These are phyloP conservation scores for Yamadazyma friedrichii DNA, from an alignment of 1,139 yeast species.

Conservation along the genomic window DNA sequence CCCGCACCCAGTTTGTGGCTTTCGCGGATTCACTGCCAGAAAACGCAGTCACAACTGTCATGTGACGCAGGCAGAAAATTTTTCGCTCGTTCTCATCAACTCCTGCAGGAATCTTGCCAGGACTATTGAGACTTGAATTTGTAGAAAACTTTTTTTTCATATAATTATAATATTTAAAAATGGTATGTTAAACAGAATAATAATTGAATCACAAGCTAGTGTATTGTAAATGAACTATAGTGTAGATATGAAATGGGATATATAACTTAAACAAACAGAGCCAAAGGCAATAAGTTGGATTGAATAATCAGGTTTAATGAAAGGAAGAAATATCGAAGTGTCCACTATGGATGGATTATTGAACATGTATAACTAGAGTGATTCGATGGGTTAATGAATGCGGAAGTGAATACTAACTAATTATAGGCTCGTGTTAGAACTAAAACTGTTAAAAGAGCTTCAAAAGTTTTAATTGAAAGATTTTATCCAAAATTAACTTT, in stretches of 20 bases:
- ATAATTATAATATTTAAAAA: slow-evolving; percentile 1
- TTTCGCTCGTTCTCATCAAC: neutral
- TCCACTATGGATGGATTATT: neutral
- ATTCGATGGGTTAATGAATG: neutral
- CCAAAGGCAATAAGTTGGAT: neutral
- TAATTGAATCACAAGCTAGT: neutral
- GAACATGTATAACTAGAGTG: neutral
- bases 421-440: slow-evolving; percentile 96
- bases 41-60: slow-evolving; percentile 4
- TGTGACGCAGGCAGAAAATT: slow-evolving; percentile 1
- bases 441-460: slow-evolving; percentile 99
- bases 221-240: neutral
- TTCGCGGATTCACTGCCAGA: too few relatives aligned
- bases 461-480: slow-evolving; percentile 99
- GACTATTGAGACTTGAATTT: neutral
- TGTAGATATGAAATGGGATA: neutral
- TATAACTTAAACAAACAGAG: neutral
- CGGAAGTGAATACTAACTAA: neutral
- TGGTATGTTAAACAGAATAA: slow-evolving; percentile 3
- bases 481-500: slow-evolving; percentile 99
- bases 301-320: neutral
- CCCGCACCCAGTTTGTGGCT: too few relatives aligned
- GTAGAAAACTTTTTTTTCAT: slow-evolving; percentile 3
- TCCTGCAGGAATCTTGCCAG: slow-evolving; percentile 1
- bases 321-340: neutral